Percentiles rank a stretch among this genome's conserved stretches.
Conservation (phyloP, 2,329 filamentous ascomycete species). For the Metarhizium rileyi region DNA sequence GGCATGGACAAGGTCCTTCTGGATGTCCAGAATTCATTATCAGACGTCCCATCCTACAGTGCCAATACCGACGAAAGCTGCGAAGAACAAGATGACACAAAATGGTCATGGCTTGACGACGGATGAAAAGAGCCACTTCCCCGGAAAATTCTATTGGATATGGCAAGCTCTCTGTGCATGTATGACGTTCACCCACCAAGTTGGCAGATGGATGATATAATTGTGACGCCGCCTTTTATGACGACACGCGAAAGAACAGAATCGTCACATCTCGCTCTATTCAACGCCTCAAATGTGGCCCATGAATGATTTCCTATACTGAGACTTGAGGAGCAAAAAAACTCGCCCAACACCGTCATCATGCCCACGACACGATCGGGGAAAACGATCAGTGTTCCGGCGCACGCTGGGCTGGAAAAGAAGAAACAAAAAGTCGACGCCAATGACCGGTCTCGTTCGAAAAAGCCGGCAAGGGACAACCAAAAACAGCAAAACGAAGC, state of each 20-base stretch:
- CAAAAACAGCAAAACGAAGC: not conserved
- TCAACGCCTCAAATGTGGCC: not conserved
- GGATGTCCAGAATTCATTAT: too few relatives aligned
- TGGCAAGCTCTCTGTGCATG: not conserved
- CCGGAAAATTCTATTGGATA: too few relatives aligned
- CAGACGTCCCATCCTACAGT: too few relatives aligned
- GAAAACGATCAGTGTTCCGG: not conserved
- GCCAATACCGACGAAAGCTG: too few relatives aligned
- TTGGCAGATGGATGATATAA: not conserved
- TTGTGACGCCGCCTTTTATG: not conserved
- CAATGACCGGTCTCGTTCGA: not conserved
- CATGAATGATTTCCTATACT: too few relatives aligned
- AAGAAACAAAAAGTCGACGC: not conserved
- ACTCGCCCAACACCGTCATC: not conserved
- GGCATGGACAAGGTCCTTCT: too few relatives aligned
- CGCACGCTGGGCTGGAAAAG: not conserved
- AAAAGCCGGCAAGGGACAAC: not conserved
- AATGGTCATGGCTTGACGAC: too few relatives aligned
- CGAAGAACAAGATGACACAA: too few relatives aligned
- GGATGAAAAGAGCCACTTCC: too few relatives aligned
- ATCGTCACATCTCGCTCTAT: not conserved
- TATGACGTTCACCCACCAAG: not conserved
- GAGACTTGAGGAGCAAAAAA: not conserved
- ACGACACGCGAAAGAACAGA: not conserved
- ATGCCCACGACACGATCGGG: not conserved